A percentile compares a stretch with the other conserved stretches of the same genome.
These are phyloP conservation scores for Flaveria robusta DNA, from an alignment of 129 eudicot genomes.

Conservation along the genomic window DNA sequence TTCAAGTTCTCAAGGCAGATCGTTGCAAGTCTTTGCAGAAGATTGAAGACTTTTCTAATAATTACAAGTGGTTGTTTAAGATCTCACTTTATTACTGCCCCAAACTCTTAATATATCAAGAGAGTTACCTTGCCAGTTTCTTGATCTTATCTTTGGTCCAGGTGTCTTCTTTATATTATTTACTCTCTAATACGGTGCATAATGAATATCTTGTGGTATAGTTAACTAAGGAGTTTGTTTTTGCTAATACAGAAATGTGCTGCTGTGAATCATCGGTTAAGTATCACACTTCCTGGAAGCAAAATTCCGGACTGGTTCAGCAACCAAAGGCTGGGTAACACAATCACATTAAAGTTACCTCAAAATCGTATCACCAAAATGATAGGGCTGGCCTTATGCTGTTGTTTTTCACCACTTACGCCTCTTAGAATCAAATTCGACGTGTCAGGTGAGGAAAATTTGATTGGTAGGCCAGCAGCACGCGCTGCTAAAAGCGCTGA, in stretches of 20 bases:
- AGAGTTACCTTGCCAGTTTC: slow-evolving; percentile 14
- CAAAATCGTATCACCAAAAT: slow-evolving; percentile 10
- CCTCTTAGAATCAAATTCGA: neutral
- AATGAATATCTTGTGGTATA: neutral
- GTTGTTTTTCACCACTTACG: neutral
- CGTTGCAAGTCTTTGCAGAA: slow-evolving; percentile 12
- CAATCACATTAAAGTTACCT: slow-evolving; percentile 6
- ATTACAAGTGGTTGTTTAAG: slow-evolving; percentile 16
- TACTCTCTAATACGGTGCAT: neutral
- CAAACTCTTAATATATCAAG: slow-evolving; percentile 5
- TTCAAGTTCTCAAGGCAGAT: slow-evolving; percentile 30
- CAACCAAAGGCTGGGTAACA: slow-evolving; percentile 7
- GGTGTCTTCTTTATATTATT: slow-evolving; percentile 5
- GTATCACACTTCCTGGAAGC: slow-evolving; percentile 6
- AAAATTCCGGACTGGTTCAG: slow-evolving; percentile 11
- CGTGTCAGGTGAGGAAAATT: neutral
- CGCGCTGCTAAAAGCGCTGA: neutral
- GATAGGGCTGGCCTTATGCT: slow-evolving; percentile 20
- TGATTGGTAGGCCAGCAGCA: neutral
- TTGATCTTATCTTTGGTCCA: slow-evolving; percentile 16
- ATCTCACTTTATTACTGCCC: slow-evolving; percentile 4
- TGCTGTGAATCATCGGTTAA: slow-evolving; percentile 21
- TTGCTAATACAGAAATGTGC: slow-evolving; percentile 17
- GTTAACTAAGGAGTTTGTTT: neutral
- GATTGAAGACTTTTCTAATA: slow-evolving; percentile 12